Evolutionary conservation across 1,284 basidiomycete genomes (phyloP), one percentile per base, ranked within the genome.

Genomic region (Leccinum variabile): DNA sequence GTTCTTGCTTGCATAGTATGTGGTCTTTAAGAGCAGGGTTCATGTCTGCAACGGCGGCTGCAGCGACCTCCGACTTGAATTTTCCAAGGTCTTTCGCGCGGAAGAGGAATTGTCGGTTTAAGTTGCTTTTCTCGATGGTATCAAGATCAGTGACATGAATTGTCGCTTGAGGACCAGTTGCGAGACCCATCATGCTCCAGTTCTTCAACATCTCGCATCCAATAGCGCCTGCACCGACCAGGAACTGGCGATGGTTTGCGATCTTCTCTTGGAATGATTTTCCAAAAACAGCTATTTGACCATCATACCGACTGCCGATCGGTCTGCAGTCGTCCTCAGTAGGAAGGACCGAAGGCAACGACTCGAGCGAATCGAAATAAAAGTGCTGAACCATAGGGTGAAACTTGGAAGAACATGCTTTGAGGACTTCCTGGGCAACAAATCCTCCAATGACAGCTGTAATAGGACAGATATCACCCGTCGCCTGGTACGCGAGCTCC

Each of bases 131-230:
- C 81, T 99, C 97, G 74, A 99, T 99, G 33, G 96, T 98, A 78
- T 99, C 97, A 73, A 99, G 80, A 77, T 99, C 97, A 14, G 97
- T 99, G 59, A 99, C 95, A 72, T 96, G 89, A 65, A 99, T 95
- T 60, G 85, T 80, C 25, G 95, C 97, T 59, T 89, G 81, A 14
- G 87, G 82, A 3, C 93, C 94, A 49, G 90, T 85, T 13, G 87
- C 97, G 55, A 99, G 81, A 68, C 97, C 97, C 87, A 99, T 98
- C 95, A 99, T 95, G 70, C 93, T 92, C 97, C 97, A 99, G 79
- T 99, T 99, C 84, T 99, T 99, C 72, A 99, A 81, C 97, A 99
- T 99, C 80, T 99, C 97, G 74, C 98, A 99, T 28, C 97, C 97
- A 75, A 99, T 99, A 54, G 97, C 97, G 63, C 97, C 97, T 25